Percentiles rank a stretch among this genome's conserved stretches.
Evolutionary conservation across 2,329 filamentous ascomycete genomes (phyloP).

Genomic region (Tolypocladium endophyticum): DNA sequence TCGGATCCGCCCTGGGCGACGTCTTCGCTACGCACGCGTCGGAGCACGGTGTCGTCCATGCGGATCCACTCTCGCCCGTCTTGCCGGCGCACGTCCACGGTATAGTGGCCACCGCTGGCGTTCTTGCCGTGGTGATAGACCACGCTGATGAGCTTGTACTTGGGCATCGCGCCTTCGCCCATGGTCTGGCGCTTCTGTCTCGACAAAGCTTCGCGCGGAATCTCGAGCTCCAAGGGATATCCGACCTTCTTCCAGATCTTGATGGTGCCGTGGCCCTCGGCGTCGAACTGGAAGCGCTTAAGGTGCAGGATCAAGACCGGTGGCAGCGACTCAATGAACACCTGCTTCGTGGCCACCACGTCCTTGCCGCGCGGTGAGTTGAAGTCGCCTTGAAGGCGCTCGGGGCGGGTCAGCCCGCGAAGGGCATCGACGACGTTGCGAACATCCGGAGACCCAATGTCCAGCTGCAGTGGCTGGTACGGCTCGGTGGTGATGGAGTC

Average conservation of each 20-base stretch:
- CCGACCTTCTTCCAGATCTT: slow-evolving; percentile 99
- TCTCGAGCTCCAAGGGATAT: slow-evolving; percentile 88
- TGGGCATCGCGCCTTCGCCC: slow-evolving; percentile 59
- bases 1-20: slow-evolving; percentile 79
- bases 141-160: slow-evolving; percentile 78
- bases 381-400: slow-evolving; percentile 79
- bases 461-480: slow-evolving; percentile 87
- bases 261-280: slow-evolving; percentile 66
- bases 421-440: slow-evolving; percentile 88
- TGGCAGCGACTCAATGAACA: slow-evolving; percentile 85
- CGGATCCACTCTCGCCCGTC: slow-evolving; percentile 95
- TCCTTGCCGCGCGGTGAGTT: slow-evolving; percentile 67
- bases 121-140: slow-evolving; percentile 98
- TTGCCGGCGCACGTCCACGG: slow-evolving; percentile 89
- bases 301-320: slow-evolving; percentile 89
- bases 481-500: slow-evolving; percentile 87
- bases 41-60: slow-evolving; percentile 85
- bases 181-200: slow-evolving; percentile 56
- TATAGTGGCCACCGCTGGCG: slow-evolving; percentile 92
- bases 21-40: slow-evolving; percentile 75
- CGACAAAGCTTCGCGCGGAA: slow-evolving; percentile 82
- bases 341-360: slow-evolving; percentile 78
- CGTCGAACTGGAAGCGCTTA: slow-evolving; percentile 95
- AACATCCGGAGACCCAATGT: slow-evolving; percentile 80
- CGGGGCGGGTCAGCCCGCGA: slow-evolving; percentile 70